Evolutionary conservation across 495 filamentous ascomycete genomes (phyloP).

Genomic region (Aspergillus sclerotiicarbonarius): DNA sequence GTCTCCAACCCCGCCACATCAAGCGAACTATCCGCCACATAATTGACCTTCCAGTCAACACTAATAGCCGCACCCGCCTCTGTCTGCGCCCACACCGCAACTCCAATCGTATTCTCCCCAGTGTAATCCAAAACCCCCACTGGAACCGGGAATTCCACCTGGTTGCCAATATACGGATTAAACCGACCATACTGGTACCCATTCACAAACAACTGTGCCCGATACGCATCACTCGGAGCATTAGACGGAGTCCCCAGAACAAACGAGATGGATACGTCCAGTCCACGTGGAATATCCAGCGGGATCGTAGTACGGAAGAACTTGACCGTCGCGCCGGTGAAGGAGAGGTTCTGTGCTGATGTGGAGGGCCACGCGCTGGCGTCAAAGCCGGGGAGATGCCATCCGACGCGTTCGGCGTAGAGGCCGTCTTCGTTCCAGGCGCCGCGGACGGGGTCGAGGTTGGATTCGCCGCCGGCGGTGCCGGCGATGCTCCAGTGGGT

Average conservation of each 20-base stretch:
- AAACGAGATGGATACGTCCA: conserved; percentile 49
- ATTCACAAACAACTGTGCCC: conserved; percentile 45
- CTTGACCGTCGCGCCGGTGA: conserved; percentile 43
- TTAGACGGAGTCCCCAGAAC: conserved; percentile 29
- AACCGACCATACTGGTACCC: conserved; percentile 54
- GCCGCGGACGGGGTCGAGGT: conserved; percentile 62
- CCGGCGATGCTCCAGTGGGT: conserved; percentile 72
- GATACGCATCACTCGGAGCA: conserved; percentile 24
- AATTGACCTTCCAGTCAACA: conserved; percentile 39
- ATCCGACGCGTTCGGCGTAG: conserved; percentile 65
- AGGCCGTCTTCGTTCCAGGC: conserved; percentile 74
- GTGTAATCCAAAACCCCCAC: conserved; percentile 47
- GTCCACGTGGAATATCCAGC: conserved; percentile 43
- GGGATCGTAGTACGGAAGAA: conserved; percentile 61
- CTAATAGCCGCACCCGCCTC: conserved; percentile 39
- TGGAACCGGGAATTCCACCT: conserved; percentile 50
- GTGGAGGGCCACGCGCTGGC: conserved; percentile 44
- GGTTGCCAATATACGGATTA: conserved; percentile 49
- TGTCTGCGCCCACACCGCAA: conserved; percentile 50
- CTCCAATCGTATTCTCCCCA: conserved; percentile 43
- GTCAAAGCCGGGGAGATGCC: conserved; percentile 61
- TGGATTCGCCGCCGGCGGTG: conserved; percentile 68
- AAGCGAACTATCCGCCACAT: conserved; percentile 42
- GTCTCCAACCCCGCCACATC: conserved; percentile 37
- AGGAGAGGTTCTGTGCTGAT: conserved; percentile 30